A percentile compares a stretch with the other conserved stretches of the same genome.
phyloP scores from a whole-genome alignment of 2,329 filamentous ascomycete species.

The Neofusicoccum parvum region DNA sequence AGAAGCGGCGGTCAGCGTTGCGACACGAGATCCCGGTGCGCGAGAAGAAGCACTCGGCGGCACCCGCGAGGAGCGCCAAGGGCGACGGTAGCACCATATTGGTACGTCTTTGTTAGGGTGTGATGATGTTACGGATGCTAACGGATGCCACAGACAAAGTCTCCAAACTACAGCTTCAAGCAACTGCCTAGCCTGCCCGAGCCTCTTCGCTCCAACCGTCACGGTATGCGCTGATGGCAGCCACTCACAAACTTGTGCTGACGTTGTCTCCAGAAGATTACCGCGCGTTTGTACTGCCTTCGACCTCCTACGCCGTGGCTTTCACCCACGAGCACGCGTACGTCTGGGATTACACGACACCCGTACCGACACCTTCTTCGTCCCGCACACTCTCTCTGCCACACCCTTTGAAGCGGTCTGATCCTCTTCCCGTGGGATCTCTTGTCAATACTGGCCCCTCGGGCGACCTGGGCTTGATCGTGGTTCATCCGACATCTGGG shows the following conservation, averaged over 20 bases:
- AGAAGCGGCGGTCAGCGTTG: conserved; percentile 31
- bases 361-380: conserved; percentile 68
- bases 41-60: conserved; percentile 38
- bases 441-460: conserved; percentile 79
- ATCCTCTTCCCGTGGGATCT: conserved; percentile 78
- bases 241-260: neutral
- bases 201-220: conserved; percentile 66
- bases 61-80: conserved; percentile 59
- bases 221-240: conserved; percentile 52
- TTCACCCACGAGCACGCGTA: conserved; percentile 81
- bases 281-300: conserved; percentile 53
- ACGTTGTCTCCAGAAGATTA: conserved; percentile 32
- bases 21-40: conserved; percentile 43
- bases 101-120: conserved; percentile 50
- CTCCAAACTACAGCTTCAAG: conserved; percentile 80
- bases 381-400: conserved; percentile 81
- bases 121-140: conserved; percentile 18
- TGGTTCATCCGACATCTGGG: conserved; percentile 81
- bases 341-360: conserved; percentile 80
- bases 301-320: conserved; percentile 72
- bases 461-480: conserved; percentile 79
- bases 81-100: conserved; percentile 69
- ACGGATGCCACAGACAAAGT: conserved; percentile 65
- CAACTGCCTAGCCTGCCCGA: conserved; percentile 83
- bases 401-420: conserved; percentile 67